Percentiles rank a stretch among this genome's conserved stretches.
Evolutionary conservation across 1,139 yeast genomes (phyloP).

Genomic region (Candida frijolesensis): DNA sequence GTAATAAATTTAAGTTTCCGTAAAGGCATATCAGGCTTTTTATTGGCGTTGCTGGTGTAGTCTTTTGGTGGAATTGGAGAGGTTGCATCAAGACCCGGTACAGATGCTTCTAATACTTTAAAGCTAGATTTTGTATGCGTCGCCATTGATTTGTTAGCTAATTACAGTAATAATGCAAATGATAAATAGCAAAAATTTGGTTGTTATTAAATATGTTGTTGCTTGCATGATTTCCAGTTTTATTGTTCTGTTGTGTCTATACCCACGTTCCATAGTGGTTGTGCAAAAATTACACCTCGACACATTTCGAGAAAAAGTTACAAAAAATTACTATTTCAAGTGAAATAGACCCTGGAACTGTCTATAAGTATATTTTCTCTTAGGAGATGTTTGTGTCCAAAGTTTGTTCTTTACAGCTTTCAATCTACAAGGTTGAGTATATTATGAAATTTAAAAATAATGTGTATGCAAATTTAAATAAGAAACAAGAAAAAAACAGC

Average conservation of each 20-base stretch:
- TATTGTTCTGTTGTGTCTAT: background rate
- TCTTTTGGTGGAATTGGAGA: too few species aligned
- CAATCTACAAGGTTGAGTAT: too few species aligned
- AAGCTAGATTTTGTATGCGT: background rate
- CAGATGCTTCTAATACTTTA: background rate
- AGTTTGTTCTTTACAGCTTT: too few species aligned
- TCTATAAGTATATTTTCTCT: too few species aligned
- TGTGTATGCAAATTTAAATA: too few species aligned
- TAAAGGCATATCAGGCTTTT: background rate
- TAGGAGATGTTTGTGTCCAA: too few species aligned
- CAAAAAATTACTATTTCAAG: too few species aligned
- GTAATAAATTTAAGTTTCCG: constrained; percentile 3
- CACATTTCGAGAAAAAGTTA: too few species aligned
- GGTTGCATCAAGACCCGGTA: too few species aligned
- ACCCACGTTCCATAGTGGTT: background rate
- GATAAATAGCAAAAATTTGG: background rate
- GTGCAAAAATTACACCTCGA: background rate
- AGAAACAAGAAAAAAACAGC: too few species aligned
- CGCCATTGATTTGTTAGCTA: background rate
- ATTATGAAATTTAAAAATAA: too few species aligned
- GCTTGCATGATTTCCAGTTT: background rate
- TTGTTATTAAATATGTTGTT: background rate
- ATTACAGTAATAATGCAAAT: background rate
- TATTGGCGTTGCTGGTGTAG: background rate
- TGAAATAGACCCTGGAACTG: too few species aligned